These are phyloP conservation scores for Tolypocladium ophioglossoides DNA, from an alignment of 2,329 filamentous ascomycete species.

Conservation along the genomic window DNA sequence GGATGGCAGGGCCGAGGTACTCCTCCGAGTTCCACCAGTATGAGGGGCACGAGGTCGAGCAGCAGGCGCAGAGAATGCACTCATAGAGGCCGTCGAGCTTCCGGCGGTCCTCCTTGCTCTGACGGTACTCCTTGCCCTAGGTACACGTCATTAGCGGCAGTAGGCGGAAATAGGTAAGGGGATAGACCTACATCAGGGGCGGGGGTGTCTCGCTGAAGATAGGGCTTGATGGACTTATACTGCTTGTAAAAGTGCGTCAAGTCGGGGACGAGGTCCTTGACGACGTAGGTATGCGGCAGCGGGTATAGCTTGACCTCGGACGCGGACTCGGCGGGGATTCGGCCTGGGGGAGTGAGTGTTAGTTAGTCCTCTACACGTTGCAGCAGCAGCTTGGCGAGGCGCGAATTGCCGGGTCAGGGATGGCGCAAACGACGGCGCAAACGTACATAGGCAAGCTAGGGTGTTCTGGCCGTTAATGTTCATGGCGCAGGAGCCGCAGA, in stretches of 20 bases:
- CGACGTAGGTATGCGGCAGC: constrained; percentile 94
- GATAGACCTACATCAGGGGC: constrained; percentile 61
- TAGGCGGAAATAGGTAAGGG: no score
- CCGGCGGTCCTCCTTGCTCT: constrained; percentile 82
- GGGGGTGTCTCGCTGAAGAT: constrained; percentile 83
- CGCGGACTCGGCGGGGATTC: constrained; percentile 74
- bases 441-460: constrained; percentile 90
- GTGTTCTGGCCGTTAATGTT: constrained; percentile 99
- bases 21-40: constrained; percentile 99
- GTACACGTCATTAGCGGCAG: constrained; percentile 5
- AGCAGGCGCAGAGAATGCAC: constrained; percentile 98
- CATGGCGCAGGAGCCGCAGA: constrained; percentile 98
- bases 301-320: constrained; percentile 93
- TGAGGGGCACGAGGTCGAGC: constrained; percentile 96
- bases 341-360: constrained; percentile 50
- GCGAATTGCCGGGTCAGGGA: not conserved
- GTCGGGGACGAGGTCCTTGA: constrained; percentile 97
- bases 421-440: constrained; percentile 22
- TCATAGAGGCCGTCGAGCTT: constrained; percentile 98
- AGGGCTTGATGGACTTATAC: constrained; percentile 99
- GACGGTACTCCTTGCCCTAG: constrained; percentile 84
- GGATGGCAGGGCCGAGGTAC: constrained; percentile 92
- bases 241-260: constrained; percentile 99
- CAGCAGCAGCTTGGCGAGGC: not conserved
- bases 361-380: constrained; percentile 13